These are phyloP conservation scores for Suillus tomentosus DNA, from an alignment of 768 basidiomycete genomes.

Conservation along the genomic window DNA sequence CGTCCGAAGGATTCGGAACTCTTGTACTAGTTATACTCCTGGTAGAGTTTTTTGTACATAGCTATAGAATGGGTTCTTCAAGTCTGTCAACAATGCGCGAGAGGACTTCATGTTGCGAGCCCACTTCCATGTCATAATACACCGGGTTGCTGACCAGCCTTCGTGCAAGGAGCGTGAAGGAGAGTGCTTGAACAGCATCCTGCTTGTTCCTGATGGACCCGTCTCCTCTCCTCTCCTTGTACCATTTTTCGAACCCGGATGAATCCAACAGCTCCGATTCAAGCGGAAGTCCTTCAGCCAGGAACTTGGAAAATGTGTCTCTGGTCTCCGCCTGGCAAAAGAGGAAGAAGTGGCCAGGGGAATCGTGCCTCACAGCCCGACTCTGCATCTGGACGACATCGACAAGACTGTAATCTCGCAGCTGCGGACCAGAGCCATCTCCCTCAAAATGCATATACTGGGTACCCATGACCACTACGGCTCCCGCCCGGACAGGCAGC, in stretches of 20 bases:
- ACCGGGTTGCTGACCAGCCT: slow-evolving; percentile 78
- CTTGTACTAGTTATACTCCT: background rate
- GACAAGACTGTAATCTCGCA: slow-evolving; percentile 77
- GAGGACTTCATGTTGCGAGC: slow-evolving; percentile 52
- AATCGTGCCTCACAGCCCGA: slow-evolving; percentile 67
- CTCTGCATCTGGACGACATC: slow-evolving; percentile 94
- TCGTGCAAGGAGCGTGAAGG: slow-evolving; percentile 78
- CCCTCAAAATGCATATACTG: slow-evolving; percentile 68
- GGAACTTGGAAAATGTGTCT: slow-evolving; percentile 79
- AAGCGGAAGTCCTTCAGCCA: slow-evolving; percentile 81
- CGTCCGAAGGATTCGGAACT: too few relatives aligned
- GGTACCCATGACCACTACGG: slow-evolving; percentile 90
- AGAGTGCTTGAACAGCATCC: slow-evolving; percentile 73
- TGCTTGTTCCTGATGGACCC: slow-evolving; percentile 53
- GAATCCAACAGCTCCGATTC: slow-evolving; percentile 76
- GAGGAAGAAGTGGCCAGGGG: slow-evolving; percentile 70
- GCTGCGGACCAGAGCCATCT: slow-evolving; percentile 57
- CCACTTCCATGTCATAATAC: slow-evolving; percentile 67
- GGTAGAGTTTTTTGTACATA: background rate
- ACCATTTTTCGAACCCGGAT: slow-evolving; percentile 50
- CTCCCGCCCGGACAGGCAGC: slow-evolving; percentile 78
- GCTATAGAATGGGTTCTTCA: slow-evolving; percentile 17
- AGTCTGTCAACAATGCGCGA: slow-evolving; percentile 70
- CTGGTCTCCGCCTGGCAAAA: slow-evolving; percentile 89
- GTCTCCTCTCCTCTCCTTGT: slow-evolving; percentile 39